Evolutionary conservation across 2,329 filamentous ascomycete genomes (phyloP).

Genomic region (Whalleya microplaca): DNA sequence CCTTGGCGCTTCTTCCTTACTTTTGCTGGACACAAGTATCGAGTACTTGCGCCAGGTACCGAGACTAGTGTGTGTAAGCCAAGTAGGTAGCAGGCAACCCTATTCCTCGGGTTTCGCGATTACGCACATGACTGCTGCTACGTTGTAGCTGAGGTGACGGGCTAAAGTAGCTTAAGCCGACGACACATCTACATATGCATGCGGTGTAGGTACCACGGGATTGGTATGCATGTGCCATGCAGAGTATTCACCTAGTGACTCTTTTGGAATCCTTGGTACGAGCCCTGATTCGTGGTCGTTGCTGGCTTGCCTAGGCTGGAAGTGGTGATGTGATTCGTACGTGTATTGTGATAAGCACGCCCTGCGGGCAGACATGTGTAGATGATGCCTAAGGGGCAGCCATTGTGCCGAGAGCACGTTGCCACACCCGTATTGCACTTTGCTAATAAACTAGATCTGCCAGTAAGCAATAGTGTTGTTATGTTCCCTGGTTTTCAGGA

Average conservation of each 20-base stretch:
- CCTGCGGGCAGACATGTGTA: background rate
- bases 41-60: conserved; percentile 10
- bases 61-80: background rate
- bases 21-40: conserved; percentile 9
- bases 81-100: background rate
- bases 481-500: too few relatives aligned
- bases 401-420: background rate
- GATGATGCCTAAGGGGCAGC: too few relatives aligned
- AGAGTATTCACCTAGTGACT: background rate
- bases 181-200: background rate
- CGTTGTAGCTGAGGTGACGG: too few relatives aligned
- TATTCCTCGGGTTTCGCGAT: background rate
- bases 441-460: background rate
- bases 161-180: background rate
- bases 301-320: background rate
- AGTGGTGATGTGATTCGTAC: background rate
- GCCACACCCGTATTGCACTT: background rate
- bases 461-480: background rate
- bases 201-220: too few relatives aligned
- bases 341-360: background rate
- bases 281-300: background rate
- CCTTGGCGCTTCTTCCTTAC: background rate
- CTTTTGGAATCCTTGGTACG: background rate
- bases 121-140: background rate
- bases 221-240: too few relatives aligned